phyloP scores from a whole-genome alignment of 331 rosid species.

The Stylosanthes scabra region DNA sequence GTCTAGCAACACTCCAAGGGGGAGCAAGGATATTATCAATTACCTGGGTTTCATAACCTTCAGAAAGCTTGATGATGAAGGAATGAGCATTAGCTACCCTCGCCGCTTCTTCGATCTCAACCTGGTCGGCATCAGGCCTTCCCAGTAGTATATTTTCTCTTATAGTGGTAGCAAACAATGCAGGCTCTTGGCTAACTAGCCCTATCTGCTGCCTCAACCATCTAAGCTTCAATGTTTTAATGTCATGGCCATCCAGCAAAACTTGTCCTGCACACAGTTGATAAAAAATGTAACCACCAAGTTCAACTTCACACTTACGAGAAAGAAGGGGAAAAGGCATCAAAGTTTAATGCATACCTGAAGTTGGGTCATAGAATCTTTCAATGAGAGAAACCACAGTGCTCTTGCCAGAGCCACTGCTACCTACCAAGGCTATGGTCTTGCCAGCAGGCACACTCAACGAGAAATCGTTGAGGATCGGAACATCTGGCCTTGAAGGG shows the following conservation, averaged over 20 bases:
- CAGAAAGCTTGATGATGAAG: conserved; percentile 90
- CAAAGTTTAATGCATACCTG: conserved; percentile 63
- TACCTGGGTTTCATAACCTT: conserved; percentile 95
- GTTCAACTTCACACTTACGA: neutral
- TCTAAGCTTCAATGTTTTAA: conserved; percentile 81
- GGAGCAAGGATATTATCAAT: neutral
- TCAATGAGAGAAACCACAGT: conserved; percentile 96
- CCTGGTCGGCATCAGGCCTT: conserved; percentile 88
- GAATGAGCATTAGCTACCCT: conserved; percentile 99
- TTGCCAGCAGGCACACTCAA: conserved; percentile 93
- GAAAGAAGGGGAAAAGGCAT: neutral
- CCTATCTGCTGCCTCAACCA: conserved; percentile 99
- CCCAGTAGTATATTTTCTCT: conserved; percentile 92
- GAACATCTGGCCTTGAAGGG: conserved; percentile 90
- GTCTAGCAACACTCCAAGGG: neutral
- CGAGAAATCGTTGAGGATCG: conserved; percentile 71
- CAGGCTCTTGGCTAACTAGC: conserved; percentile 98
- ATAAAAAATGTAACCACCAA: conserved; percentile 28
- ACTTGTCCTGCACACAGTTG: conserved; percentile 75
- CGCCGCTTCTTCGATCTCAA: conserved; percentile 98
- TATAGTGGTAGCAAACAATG: conserved; percentile 96
- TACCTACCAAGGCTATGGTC: conserved; percentile 96
- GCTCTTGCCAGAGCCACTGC: conserved; percentile 99
- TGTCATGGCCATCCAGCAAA: conserved; percentile 85
- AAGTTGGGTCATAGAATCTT: conserved; percentile 90